Percentiles rank a stretch among this genome's conserved stretches.
Conservation (phyloP, 1,284 basidiomycete species). For the Coniferiporia sulphurascens region DNA sequence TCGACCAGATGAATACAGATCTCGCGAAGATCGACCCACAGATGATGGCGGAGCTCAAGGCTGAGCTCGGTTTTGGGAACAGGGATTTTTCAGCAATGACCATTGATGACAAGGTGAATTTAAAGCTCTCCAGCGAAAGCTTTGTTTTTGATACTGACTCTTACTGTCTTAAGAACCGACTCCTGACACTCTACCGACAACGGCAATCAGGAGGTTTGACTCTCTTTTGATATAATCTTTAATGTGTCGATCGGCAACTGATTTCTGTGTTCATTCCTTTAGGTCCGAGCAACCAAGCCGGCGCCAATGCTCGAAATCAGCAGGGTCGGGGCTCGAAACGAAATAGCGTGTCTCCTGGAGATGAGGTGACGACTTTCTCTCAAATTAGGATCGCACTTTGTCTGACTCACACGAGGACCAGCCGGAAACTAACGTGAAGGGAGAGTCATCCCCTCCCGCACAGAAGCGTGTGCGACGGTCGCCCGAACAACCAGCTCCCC, state of each 20-base stretch:
- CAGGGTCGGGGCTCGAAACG: slow-evolving; percentile 16
- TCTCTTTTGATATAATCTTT: background rate
- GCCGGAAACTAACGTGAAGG: slow-evolving; percentile 8
- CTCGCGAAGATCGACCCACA: slow-evolving; percentile 11
- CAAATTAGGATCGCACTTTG: background rate
- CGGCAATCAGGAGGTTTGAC: slow-evolving; percentile 5
- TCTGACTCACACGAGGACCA: background rate
- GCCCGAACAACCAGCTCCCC: slow-evolving; percentile 10
- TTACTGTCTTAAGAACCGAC: background rate
- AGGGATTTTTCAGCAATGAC: slow-evolving; percentile 5
- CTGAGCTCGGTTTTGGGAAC: slow-evolving; percentile 11
- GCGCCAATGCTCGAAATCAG: slow-evolving; percentile 1
- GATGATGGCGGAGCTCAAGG: slow-evolving; percentile 8
- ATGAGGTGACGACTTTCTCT: slow-evolving; percentile 9
- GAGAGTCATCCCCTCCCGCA: slow-evolving; percentile 15
- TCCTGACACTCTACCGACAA: background rate
- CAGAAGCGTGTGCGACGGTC: slow-evolving; percentile 13
- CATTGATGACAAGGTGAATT: slow-evolving; percentile 13
- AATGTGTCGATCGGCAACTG: too few species aligned
- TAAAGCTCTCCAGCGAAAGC: too few species aligned
- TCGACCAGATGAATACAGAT: slow-evolving; percentile 11
- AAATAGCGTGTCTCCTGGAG: slow-evolving; percentile 18
- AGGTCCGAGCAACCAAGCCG: slow-evolving; percentile 13
- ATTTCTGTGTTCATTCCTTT: too few species aligned
- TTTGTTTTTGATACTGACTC: too few species aligned